A percentile compares a stretch with the other conserved stretches of the same genome.
Evolutionary conservation across 129 eudicot genomes (phyloP).

Genomic region (Flaveria bidentis): DNA sequence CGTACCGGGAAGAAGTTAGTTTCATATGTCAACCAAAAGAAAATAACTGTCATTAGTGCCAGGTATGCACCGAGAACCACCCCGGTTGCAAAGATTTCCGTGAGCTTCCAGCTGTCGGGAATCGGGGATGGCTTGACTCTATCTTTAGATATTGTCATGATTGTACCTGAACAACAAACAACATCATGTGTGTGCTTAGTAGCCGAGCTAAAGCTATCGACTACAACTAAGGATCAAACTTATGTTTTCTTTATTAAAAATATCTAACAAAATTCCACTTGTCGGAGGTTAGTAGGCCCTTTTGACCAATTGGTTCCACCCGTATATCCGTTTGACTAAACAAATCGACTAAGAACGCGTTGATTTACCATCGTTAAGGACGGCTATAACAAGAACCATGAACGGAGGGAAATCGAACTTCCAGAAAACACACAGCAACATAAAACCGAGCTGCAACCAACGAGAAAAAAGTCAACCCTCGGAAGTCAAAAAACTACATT

Average conservation of each 20-base stretch:
- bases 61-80: constrained; percentile 73
- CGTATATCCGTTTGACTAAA: not conserved
- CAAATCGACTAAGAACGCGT: not conserved
- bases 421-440: constrained; percentile 79
- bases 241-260: no score
- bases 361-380: constrained; percentile 79
- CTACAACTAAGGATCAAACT: no score
- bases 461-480: constrained; percentile 9
- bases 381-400: constrained; percentile 91
- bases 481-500: not conserved
- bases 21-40: constrained; percentile 73
- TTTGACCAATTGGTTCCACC: not conserved
- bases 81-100: constrained; percentile 84
- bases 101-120: constrained; percentile 91
- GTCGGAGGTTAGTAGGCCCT: no score
- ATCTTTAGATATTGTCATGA: constrained; percentile 92
- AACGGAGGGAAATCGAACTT: constrained; percentile 94
- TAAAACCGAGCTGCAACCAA: constrained; percentile 71
- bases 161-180: constrained; percentile 55
- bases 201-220: not conserved
- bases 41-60: constrained; percentile 75
- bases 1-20: constrained; percentile 75
- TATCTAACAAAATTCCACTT: no score
- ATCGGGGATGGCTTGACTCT: constrained; percentile 85
- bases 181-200: not conserved